A percentile compares a stretch with the other conserved stretches of the same genome.
Conservation (phyloP, 371 early-diverging fungal genomes). For the Mortierella sp. region DNA sequence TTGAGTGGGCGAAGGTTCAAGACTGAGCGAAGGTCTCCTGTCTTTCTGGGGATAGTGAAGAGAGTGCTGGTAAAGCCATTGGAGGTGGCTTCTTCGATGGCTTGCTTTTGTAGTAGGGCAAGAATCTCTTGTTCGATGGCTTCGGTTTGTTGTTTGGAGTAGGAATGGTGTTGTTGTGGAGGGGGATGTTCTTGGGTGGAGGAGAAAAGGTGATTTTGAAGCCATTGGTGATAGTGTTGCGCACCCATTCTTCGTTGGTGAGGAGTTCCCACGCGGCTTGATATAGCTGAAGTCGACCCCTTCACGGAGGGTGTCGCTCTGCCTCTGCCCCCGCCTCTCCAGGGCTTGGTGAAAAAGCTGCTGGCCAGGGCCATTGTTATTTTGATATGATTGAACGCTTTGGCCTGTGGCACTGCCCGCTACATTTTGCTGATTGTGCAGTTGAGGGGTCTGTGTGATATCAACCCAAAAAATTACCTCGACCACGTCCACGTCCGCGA, state of each 20-base stretch:
- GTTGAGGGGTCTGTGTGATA: no score
- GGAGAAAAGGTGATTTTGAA: not conserved
- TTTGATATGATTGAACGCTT: no score
- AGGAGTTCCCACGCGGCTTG: not conserved
- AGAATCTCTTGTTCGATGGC: not conserved
- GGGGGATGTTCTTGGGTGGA: not conserved
- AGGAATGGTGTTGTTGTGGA: not conserved
- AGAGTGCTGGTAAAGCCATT: slow-evolving; percentile 32
- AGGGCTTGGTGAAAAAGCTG: no score
- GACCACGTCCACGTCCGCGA: no score
- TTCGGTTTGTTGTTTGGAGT: not conserved
- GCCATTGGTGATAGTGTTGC: not conserved
- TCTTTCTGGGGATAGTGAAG: slow-evolving; percentile 54
- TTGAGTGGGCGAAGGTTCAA: slow-evolving; percentile 55
- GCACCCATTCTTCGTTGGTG: not conserved
- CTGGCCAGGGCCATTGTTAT: no score
- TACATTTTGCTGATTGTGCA: no score
- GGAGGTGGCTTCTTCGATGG: not conserved
- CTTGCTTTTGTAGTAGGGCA: not conserved
- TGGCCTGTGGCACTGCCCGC: no score
- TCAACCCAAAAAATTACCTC: no score
- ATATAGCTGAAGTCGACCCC: not conserved
- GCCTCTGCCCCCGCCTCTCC: no score
- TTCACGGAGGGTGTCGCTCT: no score
- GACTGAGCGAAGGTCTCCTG: slow-evolving; percentile 33